Evolutionary conservation across 1,284 basidiomycete species (phyloP), one percentile per base, ranked within the genome.

Genomic region (Tilletia walkeri): DNA sequence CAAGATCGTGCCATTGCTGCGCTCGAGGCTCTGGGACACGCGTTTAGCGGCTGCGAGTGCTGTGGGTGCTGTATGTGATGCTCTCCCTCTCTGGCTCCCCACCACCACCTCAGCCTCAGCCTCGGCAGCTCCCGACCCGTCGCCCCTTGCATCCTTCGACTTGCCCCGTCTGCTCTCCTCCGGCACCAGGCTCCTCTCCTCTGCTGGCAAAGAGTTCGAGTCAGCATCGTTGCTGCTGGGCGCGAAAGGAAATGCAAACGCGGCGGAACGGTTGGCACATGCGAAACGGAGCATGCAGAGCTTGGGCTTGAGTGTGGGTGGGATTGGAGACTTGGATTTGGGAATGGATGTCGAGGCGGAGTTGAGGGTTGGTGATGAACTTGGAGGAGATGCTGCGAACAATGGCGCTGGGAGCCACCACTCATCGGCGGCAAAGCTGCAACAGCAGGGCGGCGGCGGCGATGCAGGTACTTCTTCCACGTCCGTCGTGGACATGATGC

Each of bases 11-110:
- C 94, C 94, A 7, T 93, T 88, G 82, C 86, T 95, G 4, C 91
- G 94, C 80, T 94, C 92, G 61, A 92, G 91, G 85, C 92, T 90
- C 49, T 90, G 89, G 78, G 93, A 96, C 74, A 94, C 94, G 1
- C 89, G 93, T 68, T 88, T 89, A 1, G 91, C 94, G 0, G 92
- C 93, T 3, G 92, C 92, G 0, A 88, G 89, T 68, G 92, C 94
- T 1, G 87, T 95, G 66, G 93, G 91, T 0, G 90, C 92, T 75
- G 93, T 95, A 74, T 94, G 91, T 79, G 87, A 89, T 12, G 88
- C 92, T 18, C 90, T 92, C 5, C 93, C 93, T 1, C 85, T 92
- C 18, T 95, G 94, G 94, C 86, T 87, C 74, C 92, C 92, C 66
- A 9, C 47, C 14, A 14, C n/a, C 7, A 24, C 65, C 24, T 41